Evolutionary conservation across 2,329 filamentous ascomycete species (phyloP).

Genomic region (Fusarium equiseti): DNA sequence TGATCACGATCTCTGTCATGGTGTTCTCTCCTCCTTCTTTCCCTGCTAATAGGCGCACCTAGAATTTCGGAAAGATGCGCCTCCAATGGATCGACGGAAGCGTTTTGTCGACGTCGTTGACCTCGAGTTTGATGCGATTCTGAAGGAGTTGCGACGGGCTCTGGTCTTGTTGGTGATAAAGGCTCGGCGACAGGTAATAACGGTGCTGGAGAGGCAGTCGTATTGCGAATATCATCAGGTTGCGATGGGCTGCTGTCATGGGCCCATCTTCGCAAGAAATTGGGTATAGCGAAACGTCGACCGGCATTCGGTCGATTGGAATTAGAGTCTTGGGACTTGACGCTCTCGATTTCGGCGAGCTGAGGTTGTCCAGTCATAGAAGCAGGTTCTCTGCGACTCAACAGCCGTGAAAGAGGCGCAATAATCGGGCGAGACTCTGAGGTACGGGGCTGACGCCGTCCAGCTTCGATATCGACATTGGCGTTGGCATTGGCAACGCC

Average conservation of each 20-base stretch:
- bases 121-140: constrained; percentile 19
- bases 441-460: constrained; percentile 14
- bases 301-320: constrained; percentile 47
- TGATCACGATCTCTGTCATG: constrained; percentile 13
- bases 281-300: constrained; percentile 24
- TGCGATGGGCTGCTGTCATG: constrained; percentile 14
- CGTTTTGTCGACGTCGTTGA: constrained; percentile 10
- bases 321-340: constrained; percentile 62
- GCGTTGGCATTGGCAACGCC: constrained; percentile 13
- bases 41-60: constrained; percentile 10
- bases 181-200: constrained; percentile 27
- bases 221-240: constrained; percentile 21
- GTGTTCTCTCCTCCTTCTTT: constrained; percentile 12
- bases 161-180: constrained; percentile 21
- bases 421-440: constrained; percentile 14
- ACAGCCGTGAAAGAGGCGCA: constrained; percentile 34
- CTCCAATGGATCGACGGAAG: constrained; percentile 24
- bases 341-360: constrained; percentile 53
- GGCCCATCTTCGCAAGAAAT: constrained; percentile 31
- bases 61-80: constrained; percentile 35
- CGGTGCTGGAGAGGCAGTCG: constrained; percentile 34
- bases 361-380: constrained; percentile 29
- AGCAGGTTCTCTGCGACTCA: constrained; percentile 35
- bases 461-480: constrained; percentile 33
- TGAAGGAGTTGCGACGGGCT: constrained; percentile 25